Conservation (phyloP, 2,329 filamentous ascomycete genomes). For the Scytalidium lignicola region DNA sequence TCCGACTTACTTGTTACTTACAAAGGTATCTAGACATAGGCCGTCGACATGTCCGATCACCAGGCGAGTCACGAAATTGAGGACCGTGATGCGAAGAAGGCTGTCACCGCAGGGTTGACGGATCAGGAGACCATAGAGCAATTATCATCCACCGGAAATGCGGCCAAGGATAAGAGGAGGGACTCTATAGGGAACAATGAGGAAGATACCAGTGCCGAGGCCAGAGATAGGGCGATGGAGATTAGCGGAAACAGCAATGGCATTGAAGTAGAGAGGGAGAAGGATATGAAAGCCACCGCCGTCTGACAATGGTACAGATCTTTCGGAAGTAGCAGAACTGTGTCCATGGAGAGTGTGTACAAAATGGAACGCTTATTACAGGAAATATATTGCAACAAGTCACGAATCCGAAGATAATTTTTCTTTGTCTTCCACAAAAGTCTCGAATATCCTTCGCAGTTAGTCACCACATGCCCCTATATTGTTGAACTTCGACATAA, state of each 20-base stretch:
- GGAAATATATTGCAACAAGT: too few relatives aligned
- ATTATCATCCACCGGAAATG: background rate
- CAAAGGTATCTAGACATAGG: background rate
- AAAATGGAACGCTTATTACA: too few relatives aligned
- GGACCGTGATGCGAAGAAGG: background rate
- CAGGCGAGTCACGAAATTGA: background rate
- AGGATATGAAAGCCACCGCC: too few relatives aligned
- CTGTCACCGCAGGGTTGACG: background rate
- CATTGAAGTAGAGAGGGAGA: background rate
- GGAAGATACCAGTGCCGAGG: background rate
- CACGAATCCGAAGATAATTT: too few relatives aligned
- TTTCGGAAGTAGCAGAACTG: too few relatives aligned
- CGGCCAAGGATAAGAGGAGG: background rate
- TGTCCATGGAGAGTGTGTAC: too few relatives aligned
- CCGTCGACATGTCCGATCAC: background rate
- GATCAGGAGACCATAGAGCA: background rate
- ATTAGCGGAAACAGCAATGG: background rate
- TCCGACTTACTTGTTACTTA: too few relatives aligned
- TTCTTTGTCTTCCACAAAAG: too few relatives aligned
- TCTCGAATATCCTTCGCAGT: too few relatives aligned
- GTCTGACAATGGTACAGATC: too few relatives aligned
- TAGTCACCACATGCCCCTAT: too few relatives aligned
- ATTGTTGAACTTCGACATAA: too few relatives aligned
- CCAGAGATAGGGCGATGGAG: background rate
- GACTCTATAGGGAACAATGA: background rate